Base-by-base conservation (phyloP, 78 protist species). In the Diacronema lutheri region DNA sequence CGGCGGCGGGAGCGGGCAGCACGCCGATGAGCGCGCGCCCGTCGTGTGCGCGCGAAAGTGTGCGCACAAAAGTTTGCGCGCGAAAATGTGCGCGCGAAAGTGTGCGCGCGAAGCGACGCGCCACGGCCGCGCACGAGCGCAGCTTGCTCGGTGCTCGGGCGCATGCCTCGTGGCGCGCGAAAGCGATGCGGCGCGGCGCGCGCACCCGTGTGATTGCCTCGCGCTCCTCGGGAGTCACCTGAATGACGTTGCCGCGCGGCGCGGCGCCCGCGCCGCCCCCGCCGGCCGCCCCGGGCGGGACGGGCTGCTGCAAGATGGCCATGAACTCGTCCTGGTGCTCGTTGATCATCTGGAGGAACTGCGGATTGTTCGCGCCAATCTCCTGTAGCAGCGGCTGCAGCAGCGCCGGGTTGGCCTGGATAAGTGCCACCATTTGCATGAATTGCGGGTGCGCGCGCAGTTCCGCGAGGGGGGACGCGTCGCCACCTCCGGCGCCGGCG, bases 271-370 rank as follows among this genome's bases (percentile, higher is more conserved):
- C 61, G 38, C 58, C 79, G 55, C 61, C 38, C 29, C 16, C 26
- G 10, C 79, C 79, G 13, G 16, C 21, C 56, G 31, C 77, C 16
- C 12, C 25, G 5, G 12, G 19, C 50, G 26, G 21, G 65, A 25
- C 20, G 65, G 20, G 69, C 37, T 37, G 37, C 38, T 37, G 69
- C 37, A 1, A n/a, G 19, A 35, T 58, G 56, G 46, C 20, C 56
- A 29, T 55, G 77, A 94, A 94, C 62, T 91, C 97, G 25, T 80
- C 60, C 66, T 89, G 97, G 87, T 93, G 56, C 58, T 86, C 81
- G 44, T 87, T 69, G 83, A 94, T 89, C 65, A 90, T 72, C 58
- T 71, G 76, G 29, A 94, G 72, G 9, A 94, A 55, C 38, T 88
- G 89, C 31, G 97, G 97, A 44, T n/a, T 35, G 21, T 16, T 21